Evolutionary conservation across 192 early-diverging fungal species (phyloP).

Genomic region (Coemansia sp.): DNA sequence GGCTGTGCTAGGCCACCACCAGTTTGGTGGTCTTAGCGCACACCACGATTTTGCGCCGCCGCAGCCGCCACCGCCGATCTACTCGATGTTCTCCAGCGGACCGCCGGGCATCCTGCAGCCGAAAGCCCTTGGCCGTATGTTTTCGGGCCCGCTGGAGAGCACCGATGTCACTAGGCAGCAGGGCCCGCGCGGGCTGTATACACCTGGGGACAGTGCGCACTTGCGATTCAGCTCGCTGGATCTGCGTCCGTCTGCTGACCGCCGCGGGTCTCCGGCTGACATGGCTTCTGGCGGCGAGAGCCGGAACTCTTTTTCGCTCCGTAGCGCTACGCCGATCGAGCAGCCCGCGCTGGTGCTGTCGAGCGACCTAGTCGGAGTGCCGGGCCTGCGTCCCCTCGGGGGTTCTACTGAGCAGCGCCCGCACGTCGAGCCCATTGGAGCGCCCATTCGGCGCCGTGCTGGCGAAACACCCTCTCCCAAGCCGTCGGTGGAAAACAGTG

Average conservation of each 20-base stretch:
- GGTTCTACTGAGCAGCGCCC: constrained; percentile 10
- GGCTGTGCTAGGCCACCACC: constrained; percentile 13
- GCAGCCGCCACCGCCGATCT: constrained; percentile 6
- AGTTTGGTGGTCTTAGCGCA: neutral
- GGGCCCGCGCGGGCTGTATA: neutral
- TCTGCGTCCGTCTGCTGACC: constrained; percentile 12
- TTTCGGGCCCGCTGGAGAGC: constrained; percentile 1
- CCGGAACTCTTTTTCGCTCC: constrained; percentile 14
- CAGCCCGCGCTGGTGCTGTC: constrained; percentile 24
- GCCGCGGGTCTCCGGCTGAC: constrained; percentile 9
- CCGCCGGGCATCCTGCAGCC: constrained; percentile 1
- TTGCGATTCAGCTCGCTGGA: constrained; percentile 8
- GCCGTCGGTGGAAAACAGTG: constrained; percentile 2
- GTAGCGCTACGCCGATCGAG: constrained; percentile 30
- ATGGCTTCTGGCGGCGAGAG: constrained; percentile 1
- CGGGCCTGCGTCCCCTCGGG: constrained; percentile 12
- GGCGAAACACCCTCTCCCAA: constrained; percentile 12
- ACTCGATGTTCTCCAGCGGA: constrained; percentile 9
- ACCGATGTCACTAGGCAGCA: neutral
- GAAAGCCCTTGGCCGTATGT: constrained; percentile 1
- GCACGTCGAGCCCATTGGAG: constrained; percentile 42
- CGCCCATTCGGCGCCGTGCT: constrained; percentile 19
- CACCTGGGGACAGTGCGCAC: constrained; percentile 4
- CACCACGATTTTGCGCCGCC: constrained; percentile 6
- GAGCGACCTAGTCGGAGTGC: constrained; percentile 21